These are phyloP conservation scores for Acacia concinna DNA, from an alignment of 331 rosid species.

Conservation along the genomic window DNA sequence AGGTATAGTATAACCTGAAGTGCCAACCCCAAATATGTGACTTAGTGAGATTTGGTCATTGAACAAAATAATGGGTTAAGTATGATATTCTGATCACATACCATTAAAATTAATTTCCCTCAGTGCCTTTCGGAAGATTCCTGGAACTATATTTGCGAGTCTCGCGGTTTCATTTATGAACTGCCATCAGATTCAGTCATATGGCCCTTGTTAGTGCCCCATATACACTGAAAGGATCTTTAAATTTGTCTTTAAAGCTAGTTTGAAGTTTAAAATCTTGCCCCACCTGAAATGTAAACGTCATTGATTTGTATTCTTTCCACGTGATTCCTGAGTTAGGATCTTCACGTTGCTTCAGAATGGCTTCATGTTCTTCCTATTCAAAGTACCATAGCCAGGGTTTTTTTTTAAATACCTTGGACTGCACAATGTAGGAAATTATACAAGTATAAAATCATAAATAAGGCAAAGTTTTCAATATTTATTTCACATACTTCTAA, in stretches of 20 bases:
- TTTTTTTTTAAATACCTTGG: constrained; percentile 12
- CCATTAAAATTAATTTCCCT: constrained; percentile 77
- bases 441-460: constrained; percentile 27
- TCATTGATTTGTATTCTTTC: constrained; percentile 98
- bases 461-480: neutral
- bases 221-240: neutral
- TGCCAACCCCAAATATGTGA: constrained; percentile 23
- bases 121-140: constrained; percentile 80
- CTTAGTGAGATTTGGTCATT: constrained; percentile 31
- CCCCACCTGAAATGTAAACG: constrained; percentile 81
- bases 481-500: constrained; percentile 52
- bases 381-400: constrained; percentile 27
- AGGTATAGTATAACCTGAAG: constrained; percentile 87
- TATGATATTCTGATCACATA: constrained; percentile 35
- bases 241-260: neutral
- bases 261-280: neutral
- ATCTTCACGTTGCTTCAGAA: constrained; percentile 58
- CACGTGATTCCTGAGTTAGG: constrained; percentile 74
- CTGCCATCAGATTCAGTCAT: constrained; percentile 46
- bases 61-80: constrained; percentile 27
- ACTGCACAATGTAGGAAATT: neutral
- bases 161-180: constrained; percentile 91
- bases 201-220: constrained; percentile 12
- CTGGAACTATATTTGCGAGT: constrained; percentile 96
- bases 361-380: constrained; percentile 89